Conservation (phyloP, 352 stramenopile genomes). For the Halophytophthora batemanensis region DNA sequence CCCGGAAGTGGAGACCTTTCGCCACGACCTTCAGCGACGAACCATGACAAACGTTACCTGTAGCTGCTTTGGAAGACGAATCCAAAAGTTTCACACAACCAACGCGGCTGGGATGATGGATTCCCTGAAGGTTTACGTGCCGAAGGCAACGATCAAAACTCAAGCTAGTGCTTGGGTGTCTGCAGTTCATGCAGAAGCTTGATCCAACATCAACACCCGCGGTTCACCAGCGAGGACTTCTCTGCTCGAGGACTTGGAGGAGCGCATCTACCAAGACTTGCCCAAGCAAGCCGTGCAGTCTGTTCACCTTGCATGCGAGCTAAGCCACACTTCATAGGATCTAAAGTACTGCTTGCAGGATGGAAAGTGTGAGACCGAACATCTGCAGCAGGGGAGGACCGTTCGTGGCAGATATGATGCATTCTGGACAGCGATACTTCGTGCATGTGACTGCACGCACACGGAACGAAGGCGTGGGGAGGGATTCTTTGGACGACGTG, state of each 20-base stretch:
- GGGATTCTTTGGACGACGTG: conserved; percentile 11
- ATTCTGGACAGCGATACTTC: conserved; percentile 30
- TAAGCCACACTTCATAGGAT: conserved; percentile 13
- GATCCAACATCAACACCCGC: not conserved
- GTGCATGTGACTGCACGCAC: conserved; percentile 24
- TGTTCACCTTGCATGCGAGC: conserved; percentile 19
- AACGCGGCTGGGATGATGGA: too few species aligned
- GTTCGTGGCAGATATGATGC: conserved; percentile 30
- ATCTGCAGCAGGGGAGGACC: conserved; percentile 5
- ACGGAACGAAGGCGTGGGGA: conserved; percentile 13
- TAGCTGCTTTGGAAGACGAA: too few species aligned
- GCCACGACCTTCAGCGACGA: too few species aligned
- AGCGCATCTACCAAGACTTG: conserved; percentile 15
- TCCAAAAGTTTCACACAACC: too few species aligned
- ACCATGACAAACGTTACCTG: too few species aligned
- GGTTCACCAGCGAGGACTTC: conserved; percentile 13
- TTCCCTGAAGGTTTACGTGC: too few species aligned
- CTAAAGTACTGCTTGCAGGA: conserved; percentile 42
- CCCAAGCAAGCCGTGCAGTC: conserved; percentile 11
- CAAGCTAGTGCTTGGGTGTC: too few species aligned
- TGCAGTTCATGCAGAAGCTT: too few species aligned
- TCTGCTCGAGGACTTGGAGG: conserved; percentile 29
- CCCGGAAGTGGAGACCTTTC: too few species aligned
- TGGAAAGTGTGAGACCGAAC: conserved; percentile 28
- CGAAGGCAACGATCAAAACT: too few species aligned